Conservation (phyloP, 176 grass and related monocot genomes). For the Avena insularis region DNA sequence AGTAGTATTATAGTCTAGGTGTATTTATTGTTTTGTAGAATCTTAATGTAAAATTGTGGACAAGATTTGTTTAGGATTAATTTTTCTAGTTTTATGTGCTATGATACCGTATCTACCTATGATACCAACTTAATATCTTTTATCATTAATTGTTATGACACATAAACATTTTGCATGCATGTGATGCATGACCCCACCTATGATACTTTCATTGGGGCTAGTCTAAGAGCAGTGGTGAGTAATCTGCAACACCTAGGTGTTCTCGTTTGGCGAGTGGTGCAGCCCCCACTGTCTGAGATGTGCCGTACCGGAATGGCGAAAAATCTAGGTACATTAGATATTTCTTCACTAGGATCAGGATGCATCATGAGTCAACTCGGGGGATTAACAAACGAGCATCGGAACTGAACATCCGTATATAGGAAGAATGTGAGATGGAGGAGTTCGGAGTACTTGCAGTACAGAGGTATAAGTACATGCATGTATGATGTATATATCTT, state of each 20-base stretch:
- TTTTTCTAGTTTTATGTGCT: no score
- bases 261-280: slow-evolving; percentile 23
- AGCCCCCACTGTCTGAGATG: not conserved
- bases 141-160: no score
- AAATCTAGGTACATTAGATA: not conserved
- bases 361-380: not conserved
- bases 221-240: not conserved
- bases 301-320: not conserved
- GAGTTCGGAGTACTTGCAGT: not conserved
- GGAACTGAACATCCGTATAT: not conserved
- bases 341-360: not conserved
- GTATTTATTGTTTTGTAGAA: no score
- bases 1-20: no score
- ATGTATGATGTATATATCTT: not conserved
- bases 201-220: no score
- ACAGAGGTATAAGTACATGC: not conserved
- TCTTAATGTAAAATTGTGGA: no score
- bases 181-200: no score
- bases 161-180: no score
- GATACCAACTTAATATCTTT: no score
- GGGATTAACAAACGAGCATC: not conserved
- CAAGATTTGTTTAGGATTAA: no score
- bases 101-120: no score
- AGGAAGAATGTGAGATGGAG: not conserved
- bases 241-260: slow-evolving; percentile 21